Base-by-base conservation (phyloP, 2,329 filamentous ascomycete species). In the Chaetomiaceae sp. region DNA sequence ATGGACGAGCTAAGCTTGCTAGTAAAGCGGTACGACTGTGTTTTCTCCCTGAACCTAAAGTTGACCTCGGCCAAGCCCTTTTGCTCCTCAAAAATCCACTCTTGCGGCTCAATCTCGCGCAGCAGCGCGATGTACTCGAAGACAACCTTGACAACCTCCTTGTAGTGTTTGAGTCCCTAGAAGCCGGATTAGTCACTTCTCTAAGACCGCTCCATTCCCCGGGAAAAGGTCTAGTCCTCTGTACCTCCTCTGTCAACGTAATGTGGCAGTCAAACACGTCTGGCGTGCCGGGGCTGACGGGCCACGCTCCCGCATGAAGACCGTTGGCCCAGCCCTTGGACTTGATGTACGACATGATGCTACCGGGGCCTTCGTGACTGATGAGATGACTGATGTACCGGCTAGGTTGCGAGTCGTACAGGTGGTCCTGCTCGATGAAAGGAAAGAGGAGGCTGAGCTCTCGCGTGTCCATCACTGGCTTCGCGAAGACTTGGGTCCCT, bases 31-130 rank as follows among this genome's bases (percentile, higher is more conserved):
- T 85, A 93, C 2, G 91, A 88, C 1, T 87, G 88, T 2, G 83
- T 87, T 72, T 97, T 97, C 63, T 97, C 88, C 66, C 83, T 88
- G 68, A 95, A 98, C 55, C 86, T 87, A 73, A 98, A 98, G 57
- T 95, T 86, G 11, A 97, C 88, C 56, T 97, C 90, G 37, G 86
- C 83, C 69, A 97, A 82, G 29, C 83, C 83, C 65, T 89, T 91
- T 65, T 93, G 86, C 67, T 98, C 93, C 26, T 95, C 80, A 48
- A 93, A 90, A 47, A 97, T 89, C 93, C 93, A 97, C 63, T 94
- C 75, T 56, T 94, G 84, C 0, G 91, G 90, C 5, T 84, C 78
- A 2, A 76, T 75, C 58, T 95, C 86, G 52, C 81, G 82, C 46
- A 98, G 77, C 64, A 98, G 78, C 9, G 88, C 82, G 52, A 97